phyloP scores from a whole-genome alignment of 1,139 yeast genomes.

The Keqinozyma sinolaborantium region DNA sequence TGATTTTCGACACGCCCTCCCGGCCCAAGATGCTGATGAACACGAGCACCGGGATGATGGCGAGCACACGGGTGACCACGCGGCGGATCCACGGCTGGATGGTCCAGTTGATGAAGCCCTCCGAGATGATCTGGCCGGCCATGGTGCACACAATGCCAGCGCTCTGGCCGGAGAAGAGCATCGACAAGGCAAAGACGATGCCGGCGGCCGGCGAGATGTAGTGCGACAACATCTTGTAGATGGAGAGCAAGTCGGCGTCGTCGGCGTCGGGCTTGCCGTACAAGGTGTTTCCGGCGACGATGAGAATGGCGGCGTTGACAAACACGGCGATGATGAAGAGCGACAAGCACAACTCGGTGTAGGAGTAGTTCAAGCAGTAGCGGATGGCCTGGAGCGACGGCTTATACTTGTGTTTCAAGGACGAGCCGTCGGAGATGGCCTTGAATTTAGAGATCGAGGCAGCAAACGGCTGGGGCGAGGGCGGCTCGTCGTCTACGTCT shows the following conservation, averaged over 20 bases:
- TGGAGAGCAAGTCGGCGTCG: conserved; percentile 74
- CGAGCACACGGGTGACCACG: conserved; percentile 65
- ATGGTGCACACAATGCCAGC: conserved; percentile 87
- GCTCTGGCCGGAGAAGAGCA: conserved; percentile 74
- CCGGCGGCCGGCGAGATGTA: conserved; percentile 72
- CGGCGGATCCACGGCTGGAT: conserved; percentile 73
- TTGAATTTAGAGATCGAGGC: conserved; percentile 26
- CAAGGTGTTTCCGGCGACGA: conserved; percentile 71
- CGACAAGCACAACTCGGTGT: conserved; percentile 61
- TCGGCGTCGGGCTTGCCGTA: conserved; percentile 57
- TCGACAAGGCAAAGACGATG: conserved; percentile 66
- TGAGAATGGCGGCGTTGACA: conserved; percentile 69
- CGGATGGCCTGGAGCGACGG: conserved; percentile 68
- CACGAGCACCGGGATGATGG: conserved; percentile 67
- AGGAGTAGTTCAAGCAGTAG: conserved; percentile 62
- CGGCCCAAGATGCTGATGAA: conserved; percentile 65
- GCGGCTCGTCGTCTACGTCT: conserved; percentile 5
- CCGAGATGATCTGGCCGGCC: conserved; percentile 83
- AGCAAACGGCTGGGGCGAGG: conserved; percentile 13
- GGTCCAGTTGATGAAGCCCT: conserved; percentile 78
- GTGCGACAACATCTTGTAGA: conserved; percentile 57
- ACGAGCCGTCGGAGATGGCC: conserved; percentile 35
- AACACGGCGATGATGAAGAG: conserved; percentile 70
- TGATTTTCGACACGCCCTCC: conserved; percentile 63
- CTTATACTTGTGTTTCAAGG: conserved; percentile 39